Percentiles rank a stretch among this genome's conserved stretches.
These are phyloP conservation scores for Crithidia sp. DNA, from an alignment of 208 protist species.

Conservation along the genomic window DNA sequence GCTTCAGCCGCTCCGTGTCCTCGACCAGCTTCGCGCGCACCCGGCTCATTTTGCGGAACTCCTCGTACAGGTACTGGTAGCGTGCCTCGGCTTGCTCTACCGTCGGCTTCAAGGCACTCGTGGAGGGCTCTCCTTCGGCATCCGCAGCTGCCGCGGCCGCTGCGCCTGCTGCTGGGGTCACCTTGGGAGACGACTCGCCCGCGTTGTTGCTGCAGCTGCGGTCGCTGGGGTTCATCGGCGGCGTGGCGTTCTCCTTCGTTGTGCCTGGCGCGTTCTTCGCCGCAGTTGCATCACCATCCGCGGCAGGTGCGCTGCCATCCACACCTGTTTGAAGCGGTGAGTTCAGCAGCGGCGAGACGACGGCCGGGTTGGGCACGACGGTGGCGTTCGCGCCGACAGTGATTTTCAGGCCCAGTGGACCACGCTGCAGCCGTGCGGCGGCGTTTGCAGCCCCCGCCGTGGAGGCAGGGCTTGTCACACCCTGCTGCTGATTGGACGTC, in stretches of 20 bases:
- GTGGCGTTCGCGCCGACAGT: constrained; percentile 9
- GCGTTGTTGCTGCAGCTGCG: background rate
- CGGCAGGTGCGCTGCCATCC: background rate
- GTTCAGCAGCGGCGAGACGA: constrained; percentile 17
- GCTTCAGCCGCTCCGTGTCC: constrained; percentile 30
- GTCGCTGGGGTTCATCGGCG: background rate
- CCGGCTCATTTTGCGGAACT: constrained; percentile 38
- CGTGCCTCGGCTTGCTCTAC: constrained; percentile 38
- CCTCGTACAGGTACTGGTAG: constrained; percentile 47
- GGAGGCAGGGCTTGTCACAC: background rate
- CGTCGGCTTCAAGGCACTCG: constrained; percentile 17
- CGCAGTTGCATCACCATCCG: background rate
- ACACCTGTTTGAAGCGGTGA: background rate
- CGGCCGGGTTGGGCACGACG: constrained; percentile 1
- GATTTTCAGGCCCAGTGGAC: constrained; percentile 4
- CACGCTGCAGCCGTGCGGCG: background rate
- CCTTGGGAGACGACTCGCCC: background rate
- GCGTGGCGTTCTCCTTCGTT: background rate
- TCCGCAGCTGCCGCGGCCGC: background rate
- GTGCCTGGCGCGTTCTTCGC: background rate
- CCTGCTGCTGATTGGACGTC: background rate
- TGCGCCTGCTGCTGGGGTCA: background rate
- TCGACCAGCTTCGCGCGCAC: constrained; percentile 31
- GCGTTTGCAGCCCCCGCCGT: background rate
- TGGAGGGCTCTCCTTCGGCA: background rate